Percentiles rank a stretch among this genome's conserved stretches.
phyloP scores from a whole-genome alignment of 2,329 filamentous ascomycete genomes.

The Stachybotrys echinatus region DNA sequence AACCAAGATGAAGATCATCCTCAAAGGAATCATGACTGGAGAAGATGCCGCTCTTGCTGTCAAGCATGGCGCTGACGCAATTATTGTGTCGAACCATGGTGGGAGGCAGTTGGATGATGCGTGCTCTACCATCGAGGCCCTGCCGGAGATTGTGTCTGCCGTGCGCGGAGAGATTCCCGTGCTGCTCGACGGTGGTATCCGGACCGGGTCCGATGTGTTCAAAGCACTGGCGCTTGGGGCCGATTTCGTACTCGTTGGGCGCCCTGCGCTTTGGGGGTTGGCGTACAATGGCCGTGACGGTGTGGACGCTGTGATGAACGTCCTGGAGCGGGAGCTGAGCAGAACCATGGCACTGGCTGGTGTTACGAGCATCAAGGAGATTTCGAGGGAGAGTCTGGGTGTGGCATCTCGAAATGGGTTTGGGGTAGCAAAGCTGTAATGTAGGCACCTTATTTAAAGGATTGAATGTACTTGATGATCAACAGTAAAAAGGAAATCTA shows the following conservation, averaged over 20 bases:
- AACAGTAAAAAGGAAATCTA: too few relatives aligned
- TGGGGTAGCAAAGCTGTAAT: slow-evolving; percentile 7
- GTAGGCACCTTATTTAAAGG: neutral
- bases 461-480: too few relatives aligned
- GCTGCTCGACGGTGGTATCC: slow-evolving; percentile 26
- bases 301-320: slow-evolving; percentile 7
- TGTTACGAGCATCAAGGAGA: slow-evolving; percentile 1
- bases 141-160: slow-evolving; percentile 19
- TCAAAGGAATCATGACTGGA: slow-evolving; percentile 23
- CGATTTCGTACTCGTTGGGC: slow-evolving; percentile 9
- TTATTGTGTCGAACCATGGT: slow-evolving; percentile 28
- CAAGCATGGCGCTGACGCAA: slow-evolving; percentile 20
- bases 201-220: slow-evolving; percentile 27
- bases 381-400: slow-evolving; percentile 4
- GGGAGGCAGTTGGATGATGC: slow-evolving; percentile 26
- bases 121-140: slow-evolving; percentile 22
- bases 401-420: slow-evolving; percentile 4
- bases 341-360: slow-evolving; percentile 9
- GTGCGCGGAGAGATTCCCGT: slow-evolving; percentile 14
- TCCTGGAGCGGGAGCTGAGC: slow-evolving; percentile 8
- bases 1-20: slow-evolving; percentile 17
- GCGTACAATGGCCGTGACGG: slow-evolving; percentile 8
- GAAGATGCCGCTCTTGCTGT: slow-evolving; percentile 22
- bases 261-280: slow-evolving; percentile 9
- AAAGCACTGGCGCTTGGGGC: slow-evolving; percentile 28